Base-by-base conservation (phyloP, 2,329 filamentous ascomycete genomes). In the Diaporthe sp. region DNA sequence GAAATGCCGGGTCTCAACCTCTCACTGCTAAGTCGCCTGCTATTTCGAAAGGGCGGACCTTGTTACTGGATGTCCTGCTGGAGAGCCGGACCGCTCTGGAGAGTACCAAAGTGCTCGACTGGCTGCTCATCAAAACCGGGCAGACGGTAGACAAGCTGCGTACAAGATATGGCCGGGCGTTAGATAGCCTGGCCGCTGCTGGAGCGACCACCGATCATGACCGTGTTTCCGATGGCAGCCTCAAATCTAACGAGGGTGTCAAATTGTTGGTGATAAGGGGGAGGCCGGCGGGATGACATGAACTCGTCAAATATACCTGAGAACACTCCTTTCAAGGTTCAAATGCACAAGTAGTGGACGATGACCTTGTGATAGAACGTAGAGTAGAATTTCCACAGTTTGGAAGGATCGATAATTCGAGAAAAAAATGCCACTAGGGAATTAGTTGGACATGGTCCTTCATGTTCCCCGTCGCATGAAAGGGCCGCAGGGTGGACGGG, bases 21-120 rank as follows among this genome's bases (percentile, higher is more conserved):
- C 4, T 8, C 28, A 1, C 22, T 12, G 12, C 7, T 22, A 22
- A 39, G 44, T 49, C 65, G 22, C 5, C 31, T 8, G n/a, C n/a
- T 49, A 28, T 10, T 4, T 5, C 6, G 8, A 31, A n/a, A 31
- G 65, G 17, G 22, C 34, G 31, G n/a, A 2, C 22, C 15, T 4
- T 70, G 31, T 15, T 53, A 20, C 31, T 68, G 22, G 31, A 68
- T 68, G 63, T 53, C 47, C 47, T 68, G 20, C 13, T 68, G 47
- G 47, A 53, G 10, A 22, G 47, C 31, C 31, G 63, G 47, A 28
- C 25, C 8, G 63, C 47, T 8, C n/a, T 8, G 63, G 22, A 51
- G 31, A 53, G 31, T 9, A 70, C 28, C 5, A 13, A 34, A 20
- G 34, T 70, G 42, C 65, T 70, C 34, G 13, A 39, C 34, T 39